A percentile compares a stretch with the other conserved stretches of the same genome.
Conservation (phyloP, 495 filamentous ascomycete species). For the Trichoderma parareesei region DNA sequence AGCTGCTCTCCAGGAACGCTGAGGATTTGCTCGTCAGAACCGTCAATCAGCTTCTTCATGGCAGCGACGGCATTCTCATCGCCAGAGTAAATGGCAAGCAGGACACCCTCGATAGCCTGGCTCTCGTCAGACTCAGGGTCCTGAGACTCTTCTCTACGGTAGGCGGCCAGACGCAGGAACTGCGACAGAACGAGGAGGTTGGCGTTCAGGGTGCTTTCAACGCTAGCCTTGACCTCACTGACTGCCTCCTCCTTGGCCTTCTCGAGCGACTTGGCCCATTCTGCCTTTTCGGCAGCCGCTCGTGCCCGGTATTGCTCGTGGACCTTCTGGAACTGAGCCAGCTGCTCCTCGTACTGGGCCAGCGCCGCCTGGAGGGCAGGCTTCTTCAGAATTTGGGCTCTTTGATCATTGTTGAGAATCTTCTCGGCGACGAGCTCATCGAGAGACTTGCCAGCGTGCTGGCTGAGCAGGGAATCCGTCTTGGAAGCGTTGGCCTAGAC, state of each 20-base stretch:
- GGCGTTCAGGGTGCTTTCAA: slow-evolving; percentile 31
- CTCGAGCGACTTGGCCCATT: slow-evolving; percentile 60
- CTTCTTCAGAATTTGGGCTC: slow-evolving; percentile 80
- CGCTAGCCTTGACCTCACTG: slow-evolving; percentile 41
- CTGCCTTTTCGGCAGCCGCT: slow-evolving; percentile 58
- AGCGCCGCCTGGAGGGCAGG: slow-evolving; percentile 70
- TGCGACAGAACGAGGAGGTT: slow-evolving; percentile 62
- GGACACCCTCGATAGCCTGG: slow-evolving; percentile 80
- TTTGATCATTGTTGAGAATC: slow-evolving; percentile 91
- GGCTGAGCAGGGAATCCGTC: slow-evolving; percentile 67
- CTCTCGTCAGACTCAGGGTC: slow-evolving; percentile 60
- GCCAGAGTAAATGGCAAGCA: slow-evolving; percentile 83
- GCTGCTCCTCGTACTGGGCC: slow-evolving; percentile 72
- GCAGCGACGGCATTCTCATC: slow-evolving; percentile 70
- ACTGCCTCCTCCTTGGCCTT: slow-evolving; percentile 56
- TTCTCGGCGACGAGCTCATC: slow-evolving; percentile 74
- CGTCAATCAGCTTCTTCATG: slow-evolving; percentile 79
- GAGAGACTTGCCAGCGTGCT: slow-evolving; percentile 65
- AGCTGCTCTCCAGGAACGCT: slow-evolving; percentile 56
- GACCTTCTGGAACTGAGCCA: slow-evolving; percentile 74
- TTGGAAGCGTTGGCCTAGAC: slow-evolving; percentile 65
- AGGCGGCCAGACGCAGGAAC: slow-evolving; percentile 72
- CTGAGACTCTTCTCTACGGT: slow-evolving; percentile 55
- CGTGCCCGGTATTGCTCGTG: slow-evolving; percentile 68
- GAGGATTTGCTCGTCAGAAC: slow-evolving; percentile 61